Base-by-base conservation (phyloP, 768 basidiomycete species). In the Agaricus subrufescens region DNA sequence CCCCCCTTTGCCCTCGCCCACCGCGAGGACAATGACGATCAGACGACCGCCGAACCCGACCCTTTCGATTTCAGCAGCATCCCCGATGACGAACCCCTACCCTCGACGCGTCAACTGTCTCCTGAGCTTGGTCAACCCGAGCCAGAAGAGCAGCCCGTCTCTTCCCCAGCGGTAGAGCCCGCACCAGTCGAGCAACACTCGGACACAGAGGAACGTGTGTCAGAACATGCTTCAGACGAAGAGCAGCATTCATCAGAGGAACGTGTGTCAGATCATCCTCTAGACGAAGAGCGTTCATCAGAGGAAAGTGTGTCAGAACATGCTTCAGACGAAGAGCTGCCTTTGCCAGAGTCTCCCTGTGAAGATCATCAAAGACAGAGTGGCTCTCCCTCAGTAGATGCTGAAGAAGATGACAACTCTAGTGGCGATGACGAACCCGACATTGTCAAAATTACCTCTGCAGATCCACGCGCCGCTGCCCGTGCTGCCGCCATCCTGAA, bases 401-500 rank as follows among this genome's bases (percentile, higher is more conserved):
- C 40, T 30, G 68, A 73, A 30, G 73, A 75, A 11, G 77, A 71
- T 25, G 65, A 63, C 4, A 63, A 61, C 40, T 59, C 62, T 3
- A 61, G 60, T 25, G 66, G 63, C 30, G 73, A 69, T 15, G 80
- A 31, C 1, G 31, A 82, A 48, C 69, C 73, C 12, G 80, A 80
- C n/a, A 73, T 95, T 4, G 84, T 97, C 60, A 87, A 90, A 72
- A 89, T 96, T 58, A 86, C 86, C 2, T 92, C 90, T 57, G 81
- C 83, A 23, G 90, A 96, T 68, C 90, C 94, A 2, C 77, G 79
- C 57, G 91, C 91, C 15, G 94, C 94, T 46, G 94, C 94, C 2
- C 75, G 91, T 47, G 94, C 94, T n/a, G 94, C 91, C 34, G 94
- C 94, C 0, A 94, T 97, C 57, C 75, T 97, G 62, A 93, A 89